Evolutionary conservation across 306 rosid genomes (phyloP).

Genomic region (Corylus americana): DNA sequence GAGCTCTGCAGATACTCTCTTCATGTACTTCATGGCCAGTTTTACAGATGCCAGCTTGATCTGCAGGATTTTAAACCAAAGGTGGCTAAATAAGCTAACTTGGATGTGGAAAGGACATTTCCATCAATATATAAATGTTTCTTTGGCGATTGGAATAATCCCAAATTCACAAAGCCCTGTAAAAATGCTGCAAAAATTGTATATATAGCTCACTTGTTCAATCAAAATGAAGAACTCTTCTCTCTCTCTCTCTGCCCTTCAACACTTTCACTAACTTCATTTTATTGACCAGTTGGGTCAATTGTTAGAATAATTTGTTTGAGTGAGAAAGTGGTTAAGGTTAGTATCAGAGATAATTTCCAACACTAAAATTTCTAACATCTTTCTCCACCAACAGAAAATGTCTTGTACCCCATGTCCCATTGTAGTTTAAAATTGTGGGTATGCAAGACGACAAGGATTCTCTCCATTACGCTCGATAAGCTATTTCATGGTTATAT

Average conservation of each 20-base stretch:
- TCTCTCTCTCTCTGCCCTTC: no score
- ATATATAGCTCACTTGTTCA: neutral
- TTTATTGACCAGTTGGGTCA: no score
- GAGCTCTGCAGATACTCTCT: slow-evolving; percentile 93
- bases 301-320: no score
- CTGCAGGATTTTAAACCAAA: slow-evolving; percentile 39
- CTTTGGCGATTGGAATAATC: neutral
- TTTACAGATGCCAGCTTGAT: slow-evolving; percentile 94
- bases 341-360: no score
- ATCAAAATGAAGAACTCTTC: neutral
- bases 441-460: neutral
- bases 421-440: neutral
- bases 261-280: no score
- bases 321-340: no score
- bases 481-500: no score
- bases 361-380: no score
- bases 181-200: neutral
- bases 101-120: no score
- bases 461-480: no score
- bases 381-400: no score
- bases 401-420: neutral
- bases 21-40: slow-evolving; percentile 95
- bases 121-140: neutral
- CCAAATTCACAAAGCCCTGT: neutral
- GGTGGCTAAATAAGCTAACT: slow-evolving; percentile 28